Conservation (phyloP, 108 stramenopile genomes). For the Conticribra weissflogii region DNA sequence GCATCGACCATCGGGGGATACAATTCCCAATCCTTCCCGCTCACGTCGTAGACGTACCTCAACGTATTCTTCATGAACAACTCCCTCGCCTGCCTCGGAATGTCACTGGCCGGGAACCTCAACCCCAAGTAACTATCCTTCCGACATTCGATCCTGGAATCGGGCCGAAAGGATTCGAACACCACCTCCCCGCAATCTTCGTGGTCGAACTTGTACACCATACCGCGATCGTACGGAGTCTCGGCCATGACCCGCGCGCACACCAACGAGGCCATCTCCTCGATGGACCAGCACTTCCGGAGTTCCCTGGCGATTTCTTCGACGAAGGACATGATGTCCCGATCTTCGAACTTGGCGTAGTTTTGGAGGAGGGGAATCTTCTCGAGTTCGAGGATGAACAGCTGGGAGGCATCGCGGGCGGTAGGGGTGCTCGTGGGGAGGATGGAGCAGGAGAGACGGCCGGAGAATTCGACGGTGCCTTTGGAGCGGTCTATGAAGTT, state of each 20-base stretch:
- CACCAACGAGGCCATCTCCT: slow-evolving; percentile 31
- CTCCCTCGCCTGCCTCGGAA: slow-evolving; percentile 29
- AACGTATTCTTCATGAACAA: slow-evolving; percentile 34
- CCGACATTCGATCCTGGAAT: slow-evolving; percentile 17
- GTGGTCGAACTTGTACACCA: slow-evolving; percentile 35
- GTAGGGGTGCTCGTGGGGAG: background rate
- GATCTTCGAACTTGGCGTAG: slow-evolving; percentile 3
- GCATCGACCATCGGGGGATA: too few species aligned
- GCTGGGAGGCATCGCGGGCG: too few species aligned
- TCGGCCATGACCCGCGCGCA: slow-evolving; percentile 28
- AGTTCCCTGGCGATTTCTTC: slow-evolving; percentile 20
- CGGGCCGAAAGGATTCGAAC: slow-evolving; percentile 15
- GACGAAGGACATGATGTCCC: slow-evolving; percentile 32
- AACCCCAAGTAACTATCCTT: slow-evolving; percentile 23
- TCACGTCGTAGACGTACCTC: slow-evolving; percentile 24
- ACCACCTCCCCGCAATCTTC: slow-evolving; percentile 28
- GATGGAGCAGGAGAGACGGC: slow-evolving; percentile 9
- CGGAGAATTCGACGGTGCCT: slow-evolving; percentile 1
- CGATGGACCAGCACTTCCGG: slow-evolving; percentile 27
- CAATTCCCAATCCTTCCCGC: slow-evolving; percentile 15
- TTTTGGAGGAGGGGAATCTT: background rate
- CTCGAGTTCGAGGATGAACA: slow-evolving; percentile 18
- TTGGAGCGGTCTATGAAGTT: slow-evolving; percentile 14
- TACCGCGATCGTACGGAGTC: slow-evolving; percentile 38
- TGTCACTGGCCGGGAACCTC: slow-evolving; percentile 34